Base-by-base conservation (phyloP, 108 stramenopile species). In the Aurantiochytrium sp. region DNA sequence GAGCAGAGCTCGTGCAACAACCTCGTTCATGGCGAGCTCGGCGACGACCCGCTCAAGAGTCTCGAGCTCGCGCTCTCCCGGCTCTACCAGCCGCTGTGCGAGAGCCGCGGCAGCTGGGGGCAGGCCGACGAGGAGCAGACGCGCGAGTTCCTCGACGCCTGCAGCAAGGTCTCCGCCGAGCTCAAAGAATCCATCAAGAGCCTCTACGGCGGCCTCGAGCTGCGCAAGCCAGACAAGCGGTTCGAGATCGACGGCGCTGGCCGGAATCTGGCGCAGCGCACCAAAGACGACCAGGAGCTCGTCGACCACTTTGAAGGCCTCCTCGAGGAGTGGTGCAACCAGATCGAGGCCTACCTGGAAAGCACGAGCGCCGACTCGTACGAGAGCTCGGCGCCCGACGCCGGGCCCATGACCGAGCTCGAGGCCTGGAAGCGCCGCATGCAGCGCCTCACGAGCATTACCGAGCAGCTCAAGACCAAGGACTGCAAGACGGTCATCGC, bases 301-400 rank as follows among this genome's bases (percentile, higher is more conserved):
- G 87, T 96, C 4, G 91, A 90, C 27, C 88, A 94, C 53, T 93
- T 95, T 45, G 95, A 96, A 85, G 85, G 87, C 27, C 91, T 96
- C 32, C 85, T 97, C 37, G 95, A 94, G 88, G 94, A 95, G 73
- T 97, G 96, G 96, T 97, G 96, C 89, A 73, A 93, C 68, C 93
- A 95, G 73, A 96, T 96, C 55, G 96, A 95, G 87, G 55, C 68
- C 10, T 96, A 95, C 89, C 89, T 96, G 39, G 91, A 94, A 65
- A 91, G 89, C 55, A 87, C 85, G 8, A 45, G 32, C 86, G 54
- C 41, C 34, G 85, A 85, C 45, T 85, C 4, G 4, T n/a, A 68
- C 24, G 59, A 68, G n/a, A 42, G 48, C 55, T 8, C 37, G 4
- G 54, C 21, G 37, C 55, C 52, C 36, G 89, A 90, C 55, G 92